phyloP scores from a whole-genome alignment of 2,329 filamentous ascomycete genomes.

The Xylaria sp. region DNA sequence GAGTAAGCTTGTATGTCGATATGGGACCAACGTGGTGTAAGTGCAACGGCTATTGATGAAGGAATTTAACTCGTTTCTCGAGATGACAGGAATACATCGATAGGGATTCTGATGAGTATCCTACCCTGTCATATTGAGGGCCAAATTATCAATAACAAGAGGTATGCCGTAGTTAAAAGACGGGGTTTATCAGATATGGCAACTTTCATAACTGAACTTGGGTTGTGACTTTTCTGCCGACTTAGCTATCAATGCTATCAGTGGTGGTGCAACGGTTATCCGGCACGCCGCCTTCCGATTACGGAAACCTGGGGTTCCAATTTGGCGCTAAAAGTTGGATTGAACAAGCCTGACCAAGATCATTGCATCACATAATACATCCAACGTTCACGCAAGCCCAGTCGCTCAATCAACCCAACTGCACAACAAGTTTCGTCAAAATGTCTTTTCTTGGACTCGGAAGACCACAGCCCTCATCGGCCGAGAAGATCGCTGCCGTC shows the following conservation, averaged over 20 bases:
- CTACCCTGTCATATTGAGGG: slow-evolving; percentile 1
- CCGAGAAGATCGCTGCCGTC: slow-evolving; percentile 95
- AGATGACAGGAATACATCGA: no score
- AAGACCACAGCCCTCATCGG: slow-evolving; percentile 87
- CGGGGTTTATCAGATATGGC: no score
- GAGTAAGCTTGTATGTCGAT: slow-evolving; percentile 36
- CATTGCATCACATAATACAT: slow-evolving; percentile 14
- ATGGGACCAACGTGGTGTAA: slow-evolving; percentile 55
- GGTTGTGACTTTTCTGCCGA: slow-evolving; percentile 39
- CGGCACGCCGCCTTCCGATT: slow-evolving; percentile 43
- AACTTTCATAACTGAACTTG: no score
- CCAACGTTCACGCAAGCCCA: background rate
- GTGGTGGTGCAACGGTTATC: slow-evolving; percentile 38
- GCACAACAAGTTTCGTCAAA: slow-evolving; percentile 42
- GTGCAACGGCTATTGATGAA: slow-evolving; percentile 62
- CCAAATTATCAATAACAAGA: no score
- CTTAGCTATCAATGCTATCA: slow-evolving; percentile 21
- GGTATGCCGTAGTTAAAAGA: no score
- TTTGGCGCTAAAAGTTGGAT: slow-evolving; percentile 14
- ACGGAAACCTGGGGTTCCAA: slow-evolving; percentile 9
- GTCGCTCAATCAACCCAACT: background rate
- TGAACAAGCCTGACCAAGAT: slow-evolving; percentile 2
- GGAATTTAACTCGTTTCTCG: slow-evolving; percentile 14
- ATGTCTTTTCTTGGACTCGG: slow-evolving; percentile 81
- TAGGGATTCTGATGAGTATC: no score